Base-by-base conservation (phyloP, 1,284 basidiomycete species). In the Cerioporus squamosus region DNA sequence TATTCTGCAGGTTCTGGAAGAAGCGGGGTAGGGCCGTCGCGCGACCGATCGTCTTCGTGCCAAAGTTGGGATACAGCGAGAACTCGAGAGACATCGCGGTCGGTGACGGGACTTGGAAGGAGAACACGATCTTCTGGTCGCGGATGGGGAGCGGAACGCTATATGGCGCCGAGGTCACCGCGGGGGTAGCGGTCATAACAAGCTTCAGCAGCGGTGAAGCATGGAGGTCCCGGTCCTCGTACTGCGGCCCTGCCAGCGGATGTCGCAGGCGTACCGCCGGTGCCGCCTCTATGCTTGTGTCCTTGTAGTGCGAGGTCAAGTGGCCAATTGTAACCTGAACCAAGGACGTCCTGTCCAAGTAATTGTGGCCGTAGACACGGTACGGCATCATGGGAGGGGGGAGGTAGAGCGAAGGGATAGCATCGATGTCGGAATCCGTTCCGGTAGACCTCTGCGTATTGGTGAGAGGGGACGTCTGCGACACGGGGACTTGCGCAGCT, bases 371-470 rank as follows among this genome's bases (percentile, higher is more conserved):
- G 70, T 95, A 95, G 29, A 94, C 89, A 52, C 92, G 86, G 73
- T 95, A 93, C 7, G 97, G 96, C 82, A 99, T 98, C 76, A 98
- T 98, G 1, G 97, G 97, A 0, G 97, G 97, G 5, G 97, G 97
- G 22, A 99, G 82, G 22, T 93, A 95, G 9, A 99, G 80, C 5
- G 92, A 92, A 5, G 97, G 97, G 60, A 99, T 99, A 59, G 91
- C 81, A 70, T 99, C 97, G 43, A 93, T 84, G 63, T 93, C 91
- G 20, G 84, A 80, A 62, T 94, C 90, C 12, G 79, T 77, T 12
- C 78, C 76, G 42, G 77, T 69, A 3, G 74, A 73, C 38, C 68
- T 59, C 49, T 67, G 68, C 2, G 70, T 70, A 57, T 74, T 69
- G 14, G 74, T 70, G 54, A 68, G 68, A 33, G 66, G 72, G 6